Conservation (phyloP, 805 yeast species). For the Candida vaughaniae region DNA sequence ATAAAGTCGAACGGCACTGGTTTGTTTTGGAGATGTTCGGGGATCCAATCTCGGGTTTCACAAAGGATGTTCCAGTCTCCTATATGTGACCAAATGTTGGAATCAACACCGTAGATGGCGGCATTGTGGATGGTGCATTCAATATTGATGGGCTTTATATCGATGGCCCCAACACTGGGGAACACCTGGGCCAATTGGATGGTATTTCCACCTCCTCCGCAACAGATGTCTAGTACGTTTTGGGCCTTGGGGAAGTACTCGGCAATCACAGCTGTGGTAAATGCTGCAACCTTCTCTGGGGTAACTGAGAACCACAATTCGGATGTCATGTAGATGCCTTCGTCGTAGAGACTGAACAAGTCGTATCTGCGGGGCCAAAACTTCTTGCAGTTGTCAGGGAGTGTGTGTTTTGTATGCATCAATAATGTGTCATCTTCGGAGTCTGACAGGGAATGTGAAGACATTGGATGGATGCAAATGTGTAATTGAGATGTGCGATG, state of each 20-base stretch:
- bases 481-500: neutral
- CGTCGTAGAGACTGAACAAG: conserved; percentile 62
- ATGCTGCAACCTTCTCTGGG: conserved; percentile 69
- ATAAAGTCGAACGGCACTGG: conserved; percentile 46
- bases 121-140: conserved; percentile 67
- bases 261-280: conserved; percentile 52
- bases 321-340: conserved; percentile 64
- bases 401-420: conserved; percentile 37
- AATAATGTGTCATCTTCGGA: conserved; percentile 19
- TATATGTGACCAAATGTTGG: conserved; percentile 46
- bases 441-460: too few relatives aligned
- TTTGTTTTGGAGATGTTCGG: conserved; percentile 19
- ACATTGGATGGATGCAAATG: neutral
- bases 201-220: conserved; percentile 88
- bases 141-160: conserved; percentile 57
- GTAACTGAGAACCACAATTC: conserved; percentile 90
- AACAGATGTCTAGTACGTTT: conserved; percentile 63
- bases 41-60: conserved; percentile 30
- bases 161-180: conserved; percentile 60
- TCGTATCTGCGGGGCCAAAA: conserved; percentile 63
- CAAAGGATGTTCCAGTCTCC: conserved; percentile 49
- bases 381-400: conserved; percentile 44
- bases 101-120: conserved; percentile 55
- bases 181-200: conserved; percentile 70
- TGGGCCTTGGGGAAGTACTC: conserved; percentile 50